Conservation (phyloP, 257 asterid species). For the Striga asiatica region DNA sequence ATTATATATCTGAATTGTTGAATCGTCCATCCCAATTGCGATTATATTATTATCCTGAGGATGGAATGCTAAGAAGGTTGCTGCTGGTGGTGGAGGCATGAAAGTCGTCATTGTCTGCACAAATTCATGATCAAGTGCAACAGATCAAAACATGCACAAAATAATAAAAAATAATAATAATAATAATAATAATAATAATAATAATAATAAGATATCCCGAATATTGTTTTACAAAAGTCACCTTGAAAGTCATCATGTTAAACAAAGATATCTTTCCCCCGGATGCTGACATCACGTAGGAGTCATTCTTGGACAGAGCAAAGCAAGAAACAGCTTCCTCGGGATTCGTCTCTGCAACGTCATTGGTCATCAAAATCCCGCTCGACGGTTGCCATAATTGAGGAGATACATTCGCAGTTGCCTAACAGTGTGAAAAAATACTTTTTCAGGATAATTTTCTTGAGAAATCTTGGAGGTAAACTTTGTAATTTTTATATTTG, state of each 20-base stretch:
- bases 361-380: slow-evolving; percentile 85
- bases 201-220: slow-evolving; percentile 5
- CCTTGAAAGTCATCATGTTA: slow-evolving; percentile 99
- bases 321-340: slow-evolving; percentile 89
- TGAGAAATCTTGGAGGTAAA: too few species aligned
- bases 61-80: slow-evolving; percentile 86
- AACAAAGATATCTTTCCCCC: slow-evolving; percentile 96
- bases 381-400: slow-evolving; percentile 87
- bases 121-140: too few species aligned
- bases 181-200: too few species aligned
- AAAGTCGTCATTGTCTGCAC: slow-evolving; percentile 99
- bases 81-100: slow-evolving; percentile 99
- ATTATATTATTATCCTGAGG: slow-evolving; percentile 89
- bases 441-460: slow-evolving; percentile 9
- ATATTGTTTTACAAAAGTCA: too few species aligned
- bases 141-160: too few species aligned
- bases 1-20: slow-evolving; percentile 77
- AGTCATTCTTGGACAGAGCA: slow-evolving; percentile 88
- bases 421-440: slow-evolving; percentile 34
- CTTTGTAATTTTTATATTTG: too few species aligned
- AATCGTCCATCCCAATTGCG: slow-evolving; percentile 94
- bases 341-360: slow-evolving; percentile 54
- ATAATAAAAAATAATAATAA: too few species aligned
- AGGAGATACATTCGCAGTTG: slow-evolving; percentile 56
- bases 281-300: slow-evolving; percentile 98